Base-by-base conservation (phyloP, 2,329 filamentous ascomycete genomes). In the Aschersonia sp. region DNA sequence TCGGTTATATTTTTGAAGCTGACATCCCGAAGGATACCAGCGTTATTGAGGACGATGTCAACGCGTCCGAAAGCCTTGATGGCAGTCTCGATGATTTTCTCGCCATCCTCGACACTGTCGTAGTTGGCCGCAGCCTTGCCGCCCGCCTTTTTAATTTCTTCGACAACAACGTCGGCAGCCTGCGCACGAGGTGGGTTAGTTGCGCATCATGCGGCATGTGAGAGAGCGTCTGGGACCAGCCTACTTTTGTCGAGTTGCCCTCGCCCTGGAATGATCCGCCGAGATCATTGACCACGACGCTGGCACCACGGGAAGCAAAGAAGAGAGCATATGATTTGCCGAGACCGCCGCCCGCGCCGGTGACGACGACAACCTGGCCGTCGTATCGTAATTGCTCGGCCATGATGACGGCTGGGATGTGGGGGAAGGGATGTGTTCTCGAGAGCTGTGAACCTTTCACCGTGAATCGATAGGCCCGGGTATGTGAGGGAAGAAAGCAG, bases 1-100 rank as follows among this genome's bases (percentile, higher is more conserved):
- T 98, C 92, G 66, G 84, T 92, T 79, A 97, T 94, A 71, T 97
- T 97, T 78, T 95, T 95, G 74, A 98, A 97, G 76, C 86, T 90
- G 62, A 97, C 67, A 70, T 97, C 89, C 52, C 90, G 84, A 51
- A 95, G 76, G 62, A 97, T 97, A 61, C 92, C 90, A 52, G 92
- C 92, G 63, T 97, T 98, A 77, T 98, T 98, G 69, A 98, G 83
- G 58, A 98, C 81, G 54, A 98, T 73, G 66, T 98, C 90, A 67
- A 98, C 79, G 59, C 90, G 86, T 56, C 90, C 86, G 62, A 82
- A 92, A 48, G 72, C 73, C 66, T 86, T 72, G 63, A 92, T 85
- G 58, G 86, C 86, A 30, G 85, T 89, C 55, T 90, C 82, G 69
- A 98, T 94, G 66, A 98, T 97, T 68, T 78, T 83, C 51, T 97